Evolutionary conservation across 2,329 filamentous ascomycete genomes (phyloP).

Genomic region (Cercospora sesami): DNA sequence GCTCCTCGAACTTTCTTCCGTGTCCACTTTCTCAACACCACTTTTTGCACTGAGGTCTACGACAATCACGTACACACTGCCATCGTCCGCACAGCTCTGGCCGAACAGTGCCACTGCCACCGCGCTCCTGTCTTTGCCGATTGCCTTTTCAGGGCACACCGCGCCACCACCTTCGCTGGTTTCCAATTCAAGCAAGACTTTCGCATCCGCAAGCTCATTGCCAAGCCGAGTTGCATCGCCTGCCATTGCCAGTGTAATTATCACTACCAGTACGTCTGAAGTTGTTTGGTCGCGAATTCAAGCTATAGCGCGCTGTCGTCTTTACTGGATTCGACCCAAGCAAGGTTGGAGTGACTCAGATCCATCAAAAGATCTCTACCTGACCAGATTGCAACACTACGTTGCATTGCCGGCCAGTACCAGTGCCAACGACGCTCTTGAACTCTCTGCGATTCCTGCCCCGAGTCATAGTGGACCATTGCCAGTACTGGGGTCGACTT

Average conservation of each 20-base stretch:
- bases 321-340: not conserved
- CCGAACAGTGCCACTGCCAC: too few species aligned
- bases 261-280: not conserved
- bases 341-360: not conserved
- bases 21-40: not conserved
- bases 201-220: not conserved
- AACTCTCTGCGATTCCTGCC: accelerated
- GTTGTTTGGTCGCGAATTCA: not conserved
- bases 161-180: not conserved
- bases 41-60: not conserved
- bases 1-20: not conserved
- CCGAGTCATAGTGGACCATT: not conserved
- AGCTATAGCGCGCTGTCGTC: not conserved
- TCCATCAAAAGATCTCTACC: not conserved
- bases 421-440: not conserved
- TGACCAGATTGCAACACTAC: not conserved
- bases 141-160: not conserved
- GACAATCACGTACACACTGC: not conserved
- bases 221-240: not conserved
- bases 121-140: not conserved
- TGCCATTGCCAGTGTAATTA: not conserved
- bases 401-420: accelerated
- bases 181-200: not conserved
- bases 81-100: too few species aligned
- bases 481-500: not conserved